A percentile compares a stretch with the other conserved stretches of the same genome.
Evolutionary conservation across 129 eudicot genomes (phyloP).

Genomic region (Pittosporum tobira): DNA sequence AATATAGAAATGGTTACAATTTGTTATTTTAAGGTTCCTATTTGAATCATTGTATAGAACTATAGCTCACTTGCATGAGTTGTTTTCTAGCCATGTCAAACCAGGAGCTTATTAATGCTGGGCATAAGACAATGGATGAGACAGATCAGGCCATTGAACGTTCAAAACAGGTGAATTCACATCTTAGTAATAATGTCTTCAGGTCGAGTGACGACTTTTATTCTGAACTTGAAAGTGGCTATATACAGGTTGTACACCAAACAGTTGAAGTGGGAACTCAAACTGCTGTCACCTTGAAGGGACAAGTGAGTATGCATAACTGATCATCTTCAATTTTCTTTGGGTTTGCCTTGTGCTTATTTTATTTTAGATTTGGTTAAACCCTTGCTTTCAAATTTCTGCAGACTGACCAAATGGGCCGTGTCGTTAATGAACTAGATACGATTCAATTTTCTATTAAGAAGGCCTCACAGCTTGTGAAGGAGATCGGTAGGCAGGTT

Average conservation of each 20-base stretch:
- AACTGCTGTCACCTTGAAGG: slow-evolving; percentile 83
- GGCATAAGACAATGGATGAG: slow-evolving; percentile 76
- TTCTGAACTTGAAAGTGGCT: slow-evolving; percentile 16
- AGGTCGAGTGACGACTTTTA: not conserved
- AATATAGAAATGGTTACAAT: no score
- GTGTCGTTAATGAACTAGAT: slow-evolving; percentile 84
- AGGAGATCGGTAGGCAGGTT: slow-evolving; percentile 99
- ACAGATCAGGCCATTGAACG: slow-evolving; percentile 99
- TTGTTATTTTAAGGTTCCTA: no score
- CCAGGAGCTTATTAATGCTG: slow-evolving; percentile 87
- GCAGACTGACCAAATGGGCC: slow-evolving; percentile 98
- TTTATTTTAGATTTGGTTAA: not conserved
- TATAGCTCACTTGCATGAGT: slow-evolving; percentile 2
- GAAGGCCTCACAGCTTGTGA: slow-evolving; percentile 95
- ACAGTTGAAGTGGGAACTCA: slow-evolving; percentile 94
- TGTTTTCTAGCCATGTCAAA: slow-evolving; percentile 71
- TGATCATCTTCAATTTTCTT: not conserved
- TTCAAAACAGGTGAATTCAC: slow-evolving; percentile 61
- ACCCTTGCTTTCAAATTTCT: slow-evolving; percentile 1
- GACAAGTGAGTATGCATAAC: slow-evolving; percentile 51
- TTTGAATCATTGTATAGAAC: no score
- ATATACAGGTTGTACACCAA: slow-evolving; percentile 92
- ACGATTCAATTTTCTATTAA: slow-evolving; percentile 90
- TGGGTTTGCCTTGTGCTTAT: not conserved
- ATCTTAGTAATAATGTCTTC: not conserved